phyloP scores from a whole-genome alignment of 768 basidiomycete genomes.

The Hortiboletus campestris region DNA sequence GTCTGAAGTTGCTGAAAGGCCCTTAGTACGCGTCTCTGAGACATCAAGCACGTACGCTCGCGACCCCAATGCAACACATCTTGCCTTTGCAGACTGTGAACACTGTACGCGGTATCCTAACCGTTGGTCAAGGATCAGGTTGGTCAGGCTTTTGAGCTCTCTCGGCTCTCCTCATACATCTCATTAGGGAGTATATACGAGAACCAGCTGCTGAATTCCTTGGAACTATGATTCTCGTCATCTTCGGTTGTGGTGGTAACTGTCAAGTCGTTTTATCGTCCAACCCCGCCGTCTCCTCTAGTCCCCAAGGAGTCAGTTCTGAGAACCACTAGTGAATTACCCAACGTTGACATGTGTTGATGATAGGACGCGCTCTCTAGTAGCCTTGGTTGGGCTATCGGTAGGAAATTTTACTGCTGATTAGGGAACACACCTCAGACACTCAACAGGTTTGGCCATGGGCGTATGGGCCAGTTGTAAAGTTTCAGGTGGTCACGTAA shows the following conservation, averaged over 20 bases:
- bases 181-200: constrained; percentile 42
- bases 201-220: constrained; percentile 67
- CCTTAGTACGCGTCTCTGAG: constrained; percentile 19
- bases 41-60: constrained; percentile 14
- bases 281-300: constrained; percentile 42
- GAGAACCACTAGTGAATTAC: not conserved
- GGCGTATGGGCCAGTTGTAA: constrained; percentile 68
- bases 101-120: constrained; percentile 45
- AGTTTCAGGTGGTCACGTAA: constrained; percentile 74
- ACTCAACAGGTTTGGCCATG: constrained; percentile 47
- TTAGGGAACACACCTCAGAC: not conserved
- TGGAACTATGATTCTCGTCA: constrained; percentile 55
- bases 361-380: constrained; percentile 23
- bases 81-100: constrained; percentile 29
- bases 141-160: not conserved
- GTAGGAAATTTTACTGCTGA: constrained; percentile 10
- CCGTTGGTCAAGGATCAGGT: constrained; percentile 58
- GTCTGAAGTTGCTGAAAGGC: constrained; percentile 20
- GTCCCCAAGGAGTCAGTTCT: constrained; percentile 54
- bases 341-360: not conserved
- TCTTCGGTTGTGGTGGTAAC: constrained; percentile 57
- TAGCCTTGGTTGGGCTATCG: constrained; percentile 34
- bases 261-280: constrained; percentile 56
- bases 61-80: not conserved
- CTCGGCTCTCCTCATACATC: constrained; percentile 1